Base-by-base conservation (phyloP, 1,284 basidiomycete genomes). In the Apiotrichum sp. region DNA sequence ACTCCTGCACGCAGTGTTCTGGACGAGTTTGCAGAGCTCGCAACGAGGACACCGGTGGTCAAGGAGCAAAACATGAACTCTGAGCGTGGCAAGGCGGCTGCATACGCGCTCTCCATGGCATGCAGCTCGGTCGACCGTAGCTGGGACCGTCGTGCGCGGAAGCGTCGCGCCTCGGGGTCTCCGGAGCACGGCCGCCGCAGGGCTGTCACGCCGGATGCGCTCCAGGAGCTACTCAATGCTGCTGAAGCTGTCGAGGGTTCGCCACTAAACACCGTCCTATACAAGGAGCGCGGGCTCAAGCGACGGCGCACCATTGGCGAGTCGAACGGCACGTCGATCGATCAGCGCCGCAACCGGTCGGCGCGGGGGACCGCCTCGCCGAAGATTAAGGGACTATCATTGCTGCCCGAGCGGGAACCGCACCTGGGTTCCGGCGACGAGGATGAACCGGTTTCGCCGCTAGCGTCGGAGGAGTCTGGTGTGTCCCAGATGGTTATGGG, bases 21-120 rank as follows among this genome's bases (percentile, higher is more conserved):
- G 9, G 70, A 74, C 40, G 72, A 74, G 53, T 74, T 61, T 56
- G 71, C 71, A 38, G 71, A 72, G 50, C 68, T 73, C 42, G 71
- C 67, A 1, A 70, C 71, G 5, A 67, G 71, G 47, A 73, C 70
- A 1, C 71, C 71, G 9, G 60, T 57, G 2, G 57, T 53, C 13
- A 63, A 69, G 22, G 62, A 63, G 31, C 51, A 56, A 8, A 55
- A 53, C 16, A 47, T 59, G 3, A 53, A 56, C 33, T 41, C 47
- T 34, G 43, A 44, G 22, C 47, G 47, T 6, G 40, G 39, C 39
- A 33, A 38, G 32, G 64, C 68, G 1, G 53, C 65, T 2, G 61
- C 64, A 11, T 63, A 63, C 33, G 44, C 52, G 13, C 55, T 65
- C 11, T 58, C 62, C 16, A 59, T 53, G 33, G 56, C 63, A 31